Conservation (phyloP, 768 basidiomycete species). For the Hemileccinum rubropunctum region DNA sequence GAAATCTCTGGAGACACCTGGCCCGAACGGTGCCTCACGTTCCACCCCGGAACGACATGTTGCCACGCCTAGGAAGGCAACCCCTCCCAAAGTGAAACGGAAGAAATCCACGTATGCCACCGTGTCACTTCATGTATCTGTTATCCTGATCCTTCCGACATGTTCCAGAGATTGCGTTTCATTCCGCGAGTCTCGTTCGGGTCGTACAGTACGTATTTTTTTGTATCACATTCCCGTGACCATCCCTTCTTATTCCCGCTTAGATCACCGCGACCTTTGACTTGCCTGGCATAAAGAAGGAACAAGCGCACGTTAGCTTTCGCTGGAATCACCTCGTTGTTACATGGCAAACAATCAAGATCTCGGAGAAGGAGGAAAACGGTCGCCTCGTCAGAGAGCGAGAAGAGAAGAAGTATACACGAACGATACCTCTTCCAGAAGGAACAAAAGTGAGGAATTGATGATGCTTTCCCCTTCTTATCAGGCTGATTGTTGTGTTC, state of each 20-base stretch:
- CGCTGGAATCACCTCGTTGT: slow-evolving; percentile 59
- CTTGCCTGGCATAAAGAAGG: slow-evolving; percentile 64
- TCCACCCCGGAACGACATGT: slow-evolving; percentile 22
- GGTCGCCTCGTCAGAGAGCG: slow-evolving; percentile 61
- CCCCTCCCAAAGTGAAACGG: slow-evolving; percentile 48
- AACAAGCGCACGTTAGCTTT: slow-evolving; percentile 75
- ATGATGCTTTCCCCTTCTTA: background rate
- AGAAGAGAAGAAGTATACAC: slow-evolving; percentile 59
- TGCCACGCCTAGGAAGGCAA: slow-evolving; percentile 24
- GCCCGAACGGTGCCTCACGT: slow-evolving; percentile 22
- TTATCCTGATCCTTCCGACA: slow-evolving; percentile 14
- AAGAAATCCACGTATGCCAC: slow-evolving; percentile 61
- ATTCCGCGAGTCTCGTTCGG: slow-evolving; percentile 69
- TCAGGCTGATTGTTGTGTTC: background rate
- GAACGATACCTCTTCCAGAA: slow-evolving; percentile 70
- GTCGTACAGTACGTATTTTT: slow-evolving; percentile 44
- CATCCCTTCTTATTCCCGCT: slow-evolving; percentile 23
- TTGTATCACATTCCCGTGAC: slow-evolving; percentile 12
- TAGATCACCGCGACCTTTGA: slow-evolving; percentile 70
- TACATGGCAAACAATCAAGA: slow-evolving; percentile 61
- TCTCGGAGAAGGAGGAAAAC: slow-evolving; percentile 60
- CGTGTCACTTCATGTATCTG: slow-evolving; percentile 4
- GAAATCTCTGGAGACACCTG: slow-evolving; percentile 52
- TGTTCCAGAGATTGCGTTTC: slow-evolving; percentile 47
- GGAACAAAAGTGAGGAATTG: slow-evolving; percentile 57